These are phyloP conservation scores for Fistulinella cinereoalba DNA, from an alignment of 1,284 basidiomycete genomes.

Conservation along the genomic window DNA sequence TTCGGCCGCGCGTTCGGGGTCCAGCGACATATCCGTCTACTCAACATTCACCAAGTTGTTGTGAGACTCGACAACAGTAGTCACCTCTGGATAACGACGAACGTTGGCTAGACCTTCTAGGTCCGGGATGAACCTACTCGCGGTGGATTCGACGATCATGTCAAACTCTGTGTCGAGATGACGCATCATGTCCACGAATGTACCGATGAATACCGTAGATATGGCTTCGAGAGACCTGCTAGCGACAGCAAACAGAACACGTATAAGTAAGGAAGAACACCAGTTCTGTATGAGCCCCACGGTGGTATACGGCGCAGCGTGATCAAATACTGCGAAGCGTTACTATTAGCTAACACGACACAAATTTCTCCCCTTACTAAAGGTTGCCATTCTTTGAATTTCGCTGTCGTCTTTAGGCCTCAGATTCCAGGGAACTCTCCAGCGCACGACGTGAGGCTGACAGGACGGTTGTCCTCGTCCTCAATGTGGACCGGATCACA, in stretches of 20 bases:
- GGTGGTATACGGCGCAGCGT: conserved; percentile 19
- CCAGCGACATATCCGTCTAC: not conserved
- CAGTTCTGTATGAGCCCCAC: conserved; percentile 15
- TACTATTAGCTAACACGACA: too few relatives aligned
- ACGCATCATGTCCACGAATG: conserved; percentile 18
- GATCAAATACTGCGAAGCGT: conserved; percentile 20
- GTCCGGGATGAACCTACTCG: conserved; percentile 9
- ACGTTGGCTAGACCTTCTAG: conserved; percentile 9
- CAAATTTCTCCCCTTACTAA: too few relatives aligned
- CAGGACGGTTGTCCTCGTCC: too few relatives aligned
- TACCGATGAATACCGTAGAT: conserved; percentile 5
- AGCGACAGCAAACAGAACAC: conserved; percentile 18
- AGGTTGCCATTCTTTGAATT: too few relatives aligned
- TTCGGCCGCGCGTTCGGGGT: conserved; percentile 2
- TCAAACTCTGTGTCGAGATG: conserved; percentile 20
- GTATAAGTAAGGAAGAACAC: conserved; percentile 22
- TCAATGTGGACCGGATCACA: too few relatives aligned
- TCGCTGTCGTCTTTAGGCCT: too few relatives aligned
- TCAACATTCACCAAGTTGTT: too few relatives aligned
- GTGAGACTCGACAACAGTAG: too few relatives aligned
- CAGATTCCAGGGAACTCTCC: too few relatives aligned
- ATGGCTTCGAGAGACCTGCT: conserved; percentile 12
- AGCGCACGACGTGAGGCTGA: too few relatives aligned
- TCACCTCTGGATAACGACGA: conserved; percentile 17
- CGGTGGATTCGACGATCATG: conserved; percentile 13